Evolutionary conservation across 345 rosid species (phyloP), one percentile per base, ranked within the genome.

Genomic region (Mallotus nudiflorus): DNA sequence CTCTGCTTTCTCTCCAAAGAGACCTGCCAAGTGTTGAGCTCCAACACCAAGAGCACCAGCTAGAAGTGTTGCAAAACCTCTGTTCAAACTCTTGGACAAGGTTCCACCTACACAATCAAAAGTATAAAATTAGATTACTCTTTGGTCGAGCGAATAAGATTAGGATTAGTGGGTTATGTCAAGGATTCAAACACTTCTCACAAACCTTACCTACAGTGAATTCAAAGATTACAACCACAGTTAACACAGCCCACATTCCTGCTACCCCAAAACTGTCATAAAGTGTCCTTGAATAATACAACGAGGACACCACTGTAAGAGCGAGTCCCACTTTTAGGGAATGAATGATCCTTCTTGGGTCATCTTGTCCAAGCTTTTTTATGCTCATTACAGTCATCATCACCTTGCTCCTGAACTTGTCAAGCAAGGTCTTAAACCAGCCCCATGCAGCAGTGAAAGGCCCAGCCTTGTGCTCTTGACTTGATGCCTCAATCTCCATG

Each of bases 331-430:
- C 80, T 71, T 76, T 76, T 9, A 76, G 35, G 33, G 75, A 76
- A 48, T 76, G 80, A 51, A 35, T 58, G 50, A 76, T 58, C 35
- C 67, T 70, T 71, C 80, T 66, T 48, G 80, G 75, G 62, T 76
- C 80, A 70, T 76, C 80, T 65, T 85, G 74, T 22, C 78, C 94
- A 3, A 86, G 67, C 67, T 82, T 85, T 67, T 65, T 84, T 9
- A 80, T 67, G 61, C 74, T 78, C 49, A 65, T 79, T 9, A 79
- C 72, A 39, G 60, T 33, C 18, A 69, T 64, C 12, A 53, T 69
- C 40, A 73, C 78, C 68, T 64, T 51, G 6, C 72, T 77, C 70
- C 70, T 85, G 45, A 78, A 55, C 57, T 66, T 75, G 57, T 27
- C 56, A 52, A 77, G 72, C 53, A 80, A 52, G 25, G 74, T 75